These are phyloP conservation scores for Colletotrichum siamense DNA, from an alignment of 2,329 filamentous ascomycete species.

Conservation along the genomic window DNA sequence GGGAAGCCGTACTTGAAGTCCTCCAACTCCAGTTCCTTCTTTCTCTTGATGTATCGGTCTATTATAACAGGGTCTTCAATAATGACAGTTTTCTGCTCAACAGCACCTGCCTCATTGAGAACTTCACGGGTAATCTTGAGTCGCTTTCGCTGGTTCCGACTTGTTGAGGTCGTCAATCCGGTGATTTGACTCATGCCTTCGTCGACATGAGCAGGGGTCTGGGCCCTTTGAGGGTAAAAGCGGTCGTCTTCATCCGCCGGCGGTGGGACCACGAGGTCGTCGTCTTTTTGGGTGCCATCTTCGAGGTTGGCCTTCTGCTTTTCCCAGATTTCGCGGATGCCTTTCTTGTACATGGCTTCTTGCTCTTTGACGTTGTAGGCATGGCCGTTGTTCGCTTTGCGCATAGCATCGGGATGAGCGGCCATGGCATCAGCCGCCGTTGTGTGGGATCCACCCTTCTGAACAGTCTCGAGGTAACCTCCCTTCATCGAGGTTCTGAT, in stretches of 20 bases:
- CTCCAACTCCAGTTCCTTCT: constrained; percentile 73
- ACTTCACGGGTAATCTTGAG: constrained; percentile 75
- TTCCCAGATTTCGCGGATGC: constrained; percentile 92
- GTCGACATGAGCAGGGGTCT: constrained; percentile 71
- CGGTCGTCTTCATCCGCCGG: constrained; percentile 68
- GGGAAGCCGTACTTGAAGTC: constrained; percentile 31
- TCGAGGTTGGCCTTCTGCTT: constrained; percentile 81
- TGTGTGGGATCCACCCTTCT: constrained; percentile 60
- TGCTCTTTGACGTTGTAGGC: constrained; percentile 97
- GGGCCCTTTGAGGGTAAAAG: constrained; percentile 75
- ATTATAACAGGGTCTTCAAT: constrained; percentile 87
- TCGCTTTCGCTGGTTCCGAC: constrained; percentile 70
- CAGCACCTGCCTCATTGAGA: constrained; percentile 49
- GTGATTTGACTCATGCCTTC: constrained; percentile 84
- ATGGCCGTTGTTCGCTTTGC: constrained; percentile 90
- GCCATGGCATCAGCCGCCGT: constrained; percentile 84
- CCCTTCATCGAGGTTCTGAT: constrained; percentile 99
- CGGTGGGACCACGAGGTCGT: constrained; percentile 59
- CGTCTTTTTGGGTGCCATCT: constrained; percentile 71
- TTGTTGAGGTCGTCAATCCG: constrained; percentile 68
- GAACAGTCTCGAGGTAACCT: constrained; percentile 84
- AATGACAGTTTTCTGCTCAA: constrained; percentile 68
- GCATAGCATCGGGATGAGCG: constrained; percentile 61
- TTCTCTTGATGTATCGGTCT: constrained; percentile 82
- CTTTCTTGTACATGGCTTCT: constrained; percentile 88